Percentiles rank a stretch among this genome's conserved stretches.
Evolutionary conservation across 441 rosid species (phyloP).

Genomic region (Erodium moschatum): DNA sequence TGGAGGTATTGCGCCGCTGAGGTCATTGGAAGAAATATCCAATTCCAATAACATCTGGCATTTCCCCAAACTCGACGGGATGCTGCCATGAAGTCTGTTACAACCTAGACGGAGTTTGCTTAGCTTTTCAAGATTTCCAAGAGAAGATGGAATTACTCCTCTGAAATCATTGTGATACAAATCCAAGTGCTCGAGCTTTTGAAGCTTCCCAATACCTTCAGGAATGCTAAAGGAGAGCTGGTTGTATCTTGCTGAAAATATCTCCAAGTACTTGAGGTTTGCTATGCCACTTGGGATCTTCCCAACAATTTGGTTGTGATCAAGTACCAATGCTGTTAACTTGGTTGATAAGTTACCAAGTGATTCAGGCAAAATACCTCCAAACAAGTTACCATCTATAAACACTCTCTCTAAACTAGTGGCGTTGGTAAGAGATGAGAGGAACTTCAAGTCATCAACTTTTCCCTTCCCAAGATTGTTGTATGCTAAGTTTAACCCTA

Average conservation of each 20-base stretch:
- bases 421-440: slow-evolving; percentile 24
- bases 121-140: slow-evolving; percentile 14
- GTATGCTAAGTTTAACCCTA: neutral
- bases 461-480: slow-evolving; percentile 22
- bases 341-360: slow-evolving; percentile 20
- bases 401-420: neutral
- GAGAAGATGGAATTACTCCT: slow-evolving; percentile 15
- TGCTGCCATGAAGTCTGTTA: slow-evolving; percentile 14
- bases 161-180: neutral
- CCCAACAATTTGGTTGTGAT: slow-evolving; percentile 12
- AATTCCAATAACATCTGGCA: neutral
- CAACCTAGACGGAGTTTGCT: neutral
- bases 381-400: slow-evolving; percentile 5
- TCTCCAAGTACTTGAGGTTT: slow-evolving; percentile 10
- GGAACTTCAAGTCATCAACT: slow-evolving; percentile 19
- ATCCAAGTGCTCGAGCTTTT: neutral
- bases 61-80: slow-evolving; percentile 17
- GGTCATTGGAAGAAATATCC: slow-evolving; percentile 16
- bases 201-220: slow-evolving; percentile 6
- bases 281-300: slow-evolving; percentile 6
- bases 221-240: slow-evolving; percentile 10
- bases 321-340: neutral
- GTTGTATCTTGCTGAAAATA: neutral
- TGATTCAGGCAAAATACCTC: slow-evolving; percentile 22
- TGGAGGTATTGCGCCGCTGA: slow-evolving; percentile 18